These are phyloP conservation scores for Pseudocercospora crystallina DNA, from an alignment of 2,329 filamentous ascomycete species.

Conservation along the genomic window DNA sequence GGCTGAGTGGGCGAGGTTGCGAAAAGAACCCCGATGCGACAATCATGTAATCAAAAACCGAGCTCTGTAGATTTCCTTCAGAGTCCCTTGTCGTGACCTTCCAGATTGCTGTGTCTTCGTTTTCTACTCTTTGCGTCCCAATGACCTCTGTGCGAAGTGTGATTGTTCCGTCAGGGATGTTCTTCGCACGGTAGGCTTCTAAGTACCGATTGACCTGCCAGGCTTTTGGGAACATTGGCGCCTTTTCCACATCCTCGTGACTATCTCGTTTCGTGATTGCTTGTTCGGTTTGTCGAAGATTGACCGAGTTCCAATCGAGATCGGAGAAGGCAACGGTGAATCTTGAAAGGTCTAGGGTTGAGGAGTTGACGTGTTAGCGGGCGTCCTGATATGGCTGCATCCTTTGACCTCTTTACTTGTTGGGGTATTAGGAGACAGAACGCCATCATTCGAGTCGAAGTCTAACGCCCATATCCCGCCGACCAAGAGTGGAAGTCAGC, in stretches of 20 bases:
- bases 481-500: no score
- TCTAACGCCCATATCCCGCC: no score
- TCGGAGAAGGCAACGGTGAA: conserved; percentile 68
- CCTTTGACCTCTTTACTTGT: conserved; percentile 44
- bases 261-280: conserved; percentile 1
- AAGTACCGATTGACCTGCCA: conserved; percentile 77
- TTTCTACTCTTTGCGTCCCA: conserved; percentile 11
- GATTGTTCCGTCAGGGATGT: conserved; percentile 53
- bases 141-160: conserved; percentile 40
- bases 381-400: no score
- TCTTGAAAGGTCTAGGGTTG: conserved; percentile 60
- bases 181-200: conserved; percentile 61
- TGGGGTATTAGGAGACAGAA: conserved; percentile 59
- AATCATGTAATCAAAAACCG: conserved; percentile 68
- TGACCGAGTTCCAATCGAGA: conserved; percentile 63
- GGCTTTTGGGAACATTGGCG: conserved; percentile 69
- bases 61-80: conserved; percentile 17
- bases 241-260: conserved; percentile 28
- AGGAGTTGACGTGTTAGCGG: no score
- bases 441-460: conserved; percentile 43
- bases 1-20: conserved; percentile 56
- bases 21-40: conserved; percentile 78
- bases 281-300: conserved; percentile 26
- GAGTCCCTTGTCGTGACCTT: conserved; percentile 20
- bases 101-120: conserved; percentile 15